A percentile compares a stretch with the other conserved stretches of the same genome.
These are phyloP conservation scores for Umbelopsis sp. DNA, from an alignment of 192 early-diverging fungal species.

Conservation along the genomic window DNA sequence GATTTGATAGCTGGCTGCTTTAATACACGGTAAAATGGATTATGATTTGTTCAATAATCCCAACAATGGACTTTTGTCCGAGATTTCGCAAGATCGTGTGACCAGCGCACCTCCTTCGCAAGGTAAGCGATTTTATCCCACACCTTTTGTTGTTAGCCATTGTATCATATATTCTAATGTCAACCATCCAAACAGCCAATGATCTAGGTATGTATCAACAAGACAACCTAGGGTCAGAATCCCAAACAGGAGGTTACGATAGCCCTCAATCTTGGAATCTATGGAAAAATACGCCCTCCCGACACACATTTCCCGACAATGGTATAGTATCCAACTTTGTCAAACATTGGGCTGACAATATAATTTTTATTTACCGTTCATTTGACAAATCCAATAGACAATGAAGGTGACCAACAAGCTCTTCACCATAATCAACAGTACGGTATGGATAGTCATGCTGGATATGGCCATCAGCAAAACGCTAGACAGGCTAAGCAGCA, in stretches of 20 bases:
- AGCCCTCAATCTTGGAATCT: constrained; percentile 25
- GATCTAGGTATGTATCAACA: constrained; percentile 14
- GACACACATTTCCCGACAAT: constrained; percentile 8
- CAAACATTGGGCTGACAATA: neutral
- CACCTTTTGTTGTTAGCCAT: neutral
- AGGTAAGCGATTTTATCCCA: constrained; percentile 1
- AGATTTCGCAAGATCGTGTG: constrained; percentile 62
- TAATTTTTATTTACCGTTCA: neutral
- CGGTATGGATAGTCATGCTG: constrained; percentile 18
- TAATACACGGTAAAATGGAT: constrained; percentile 57
- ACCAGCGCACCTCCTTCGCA: constrained; percentile 82
- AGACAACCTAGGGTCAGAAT: constrained; percentile 3
- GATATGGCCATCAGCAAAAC: constrained; percentile 22
- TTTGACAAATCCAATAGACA: neutral
- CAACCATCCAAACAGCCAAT: neutral
- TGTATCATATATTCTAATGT: neutral
- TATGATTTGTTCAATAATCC: constrained; percentile 28
- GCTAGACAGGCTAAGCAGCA: constrained; percentile 19
- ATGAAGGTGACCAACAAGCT: constrained; percentile 9
- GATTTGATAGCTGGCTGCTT: constrained; percentile 41
- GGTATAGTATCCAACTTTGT: neutral
- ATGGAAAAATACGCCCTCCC: constrained; percentile 21
- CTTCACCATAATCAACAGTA: constrained; percentile 20
- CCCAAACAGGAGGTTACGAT: neutral
- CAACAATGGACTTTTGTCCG: constrained; percentile 4